Conservation (phyloP, 192 early-diverging fungal genomes). For the Obelidium mucronatum region DNA sequence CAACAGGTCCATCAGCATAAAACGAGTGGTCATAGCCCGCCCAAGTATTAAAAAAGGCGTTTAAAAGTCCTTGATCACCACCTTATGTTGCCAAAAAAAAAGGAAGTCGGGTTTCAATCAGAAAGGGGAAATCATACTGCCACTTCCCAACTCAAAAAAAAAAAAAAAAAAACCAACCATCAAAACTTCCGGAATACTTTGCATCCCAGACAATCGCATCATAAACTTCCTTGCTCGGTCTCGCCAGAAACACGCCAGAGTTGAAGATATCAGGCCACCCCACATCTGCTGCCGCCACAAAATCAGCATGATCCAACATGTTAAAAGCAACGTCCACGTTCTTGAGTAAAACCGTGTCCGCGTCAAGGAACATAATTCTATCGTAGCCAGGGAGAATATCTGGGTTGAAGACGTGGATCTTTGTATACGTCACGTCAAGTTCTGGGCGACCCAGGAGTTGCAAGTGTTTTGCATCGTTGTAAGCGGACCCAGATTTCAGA, state of each 20-base stretch:
- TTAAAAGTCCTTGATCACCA: conserved; percentile 94
- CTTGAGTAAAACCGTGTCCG: conserved; percentile 81
- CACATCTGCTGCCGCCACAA: conserved; percentile 89
- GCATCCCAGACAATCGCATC: conserved; percentile 59
- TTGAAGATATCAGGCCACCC: conserved; percentile 99
- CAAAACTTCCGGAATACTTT: conserved; percentile 74
- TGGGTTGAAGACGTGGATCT: conserved; percentile 87
- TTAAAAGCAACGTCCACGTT: conserved; percentile 85
- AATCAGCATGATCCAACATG: conserved; percentile 48
- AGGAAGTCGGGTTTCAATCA: background rate
- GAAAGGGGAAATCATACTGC: background rate
- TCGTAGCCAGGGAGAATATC: conserved; percentile 54
- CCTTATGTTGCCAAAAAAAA: conserved; percentile 50
- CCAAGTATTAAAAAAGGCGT: conserved; percentile 87
- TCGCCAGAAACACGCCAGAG: conserved; percentile 88
- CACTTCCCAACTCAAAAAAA: background rate
- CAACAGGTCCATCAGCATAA: background rate
- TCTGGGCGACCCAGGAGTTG: conserved; percentile 84
- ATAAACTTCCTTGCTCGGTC: conserved; percentile 62
- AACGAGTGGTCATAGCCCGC: conserved; percentile 28
- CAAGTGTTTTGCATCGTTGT: conserved; percentile 57
- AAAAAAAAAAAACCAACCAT: conserved; percentile 63
- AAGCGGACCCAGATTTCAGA: conserved; percentile 55
- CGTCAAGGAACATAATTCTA: conserved; percentile 83
- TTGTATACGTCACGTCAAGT: conserved; percentile 89